Evolutionary conservation across 1,284 basidiomycete genomes (phyloP).

Genomic region (Trametes hirsuta): DNA sequence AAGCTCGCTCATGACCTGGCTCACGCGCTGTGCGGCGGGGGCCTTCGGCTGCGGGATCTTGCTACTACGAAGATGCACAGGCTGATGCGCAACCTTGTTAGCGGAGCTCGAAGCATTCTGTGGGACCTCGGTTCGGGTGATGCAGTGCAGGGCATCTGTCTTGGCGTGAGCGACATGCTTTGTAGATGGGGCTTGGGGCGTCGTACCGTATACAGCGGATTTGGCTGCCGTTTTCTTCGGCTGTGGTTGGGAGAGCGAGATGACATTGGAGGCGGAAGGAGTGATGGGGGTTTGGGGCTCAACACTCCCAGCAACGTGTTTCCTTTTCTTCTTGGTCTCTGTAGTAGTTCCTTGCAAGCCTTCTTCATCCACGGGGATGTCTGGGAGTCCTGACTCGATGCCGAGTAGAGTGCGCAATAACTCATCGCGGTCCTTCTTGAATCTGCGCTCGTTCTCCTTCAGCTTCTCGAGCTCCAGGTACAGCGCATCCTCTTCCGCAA

Average conservation of each 20-base stretch:
- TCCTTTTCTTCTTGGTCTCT: conserved; percentile 52
- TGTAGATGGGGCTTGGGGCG: background rate
- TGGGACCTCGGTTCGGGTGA: conserved; percentile 68
- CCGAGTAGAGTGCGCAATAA: conserved; percentile 85
- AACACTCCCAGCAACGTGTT: conserved; percentile 44
- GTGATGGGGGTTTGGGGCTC: conserved; percentile 62
- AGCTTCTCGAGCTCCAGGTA: conserved; percentile 94
- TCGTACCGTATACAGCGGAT: conserved; percentile 60
- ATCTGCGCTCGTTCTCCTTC: conserved; percentile 90
- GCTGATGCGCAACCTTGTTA: conserved; percentile 76
- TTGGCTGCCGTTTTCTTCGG: conserved; percentile 57
- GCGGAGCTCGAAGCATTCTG: conserved; percentile 48
- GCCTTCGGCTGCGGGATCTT: conserved; percentile 81
- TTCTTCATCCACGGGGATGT: conserved; percentile 66
- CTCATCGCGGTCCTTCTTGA: conserved; percentile 90
- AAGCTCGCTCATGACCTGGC: conserved; percentile 75
- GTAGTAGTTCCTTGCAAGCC: conserved; percentile 45
- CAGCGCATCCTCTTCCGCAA: conserved; percentile 94
- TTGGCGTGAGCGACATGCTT: background rate
- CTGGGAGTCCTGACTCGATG: conserved; percentile 82
- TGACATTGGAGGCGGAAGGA: conserved; percentile 45
- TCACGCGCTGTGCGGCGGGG: conserved; percentile 67
- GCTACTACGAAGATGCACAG: conserved; percentile 80
- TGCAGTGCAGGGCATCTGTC: conserved; percentile 75
- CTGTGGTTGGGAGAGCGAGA: conserved; percentile 46